Evolutionary conservation across 768 basidiomycete genomes (phyloP), one percentile per base, ranked within the genome.

Genomic region (Lentinula boryana): DNA sequence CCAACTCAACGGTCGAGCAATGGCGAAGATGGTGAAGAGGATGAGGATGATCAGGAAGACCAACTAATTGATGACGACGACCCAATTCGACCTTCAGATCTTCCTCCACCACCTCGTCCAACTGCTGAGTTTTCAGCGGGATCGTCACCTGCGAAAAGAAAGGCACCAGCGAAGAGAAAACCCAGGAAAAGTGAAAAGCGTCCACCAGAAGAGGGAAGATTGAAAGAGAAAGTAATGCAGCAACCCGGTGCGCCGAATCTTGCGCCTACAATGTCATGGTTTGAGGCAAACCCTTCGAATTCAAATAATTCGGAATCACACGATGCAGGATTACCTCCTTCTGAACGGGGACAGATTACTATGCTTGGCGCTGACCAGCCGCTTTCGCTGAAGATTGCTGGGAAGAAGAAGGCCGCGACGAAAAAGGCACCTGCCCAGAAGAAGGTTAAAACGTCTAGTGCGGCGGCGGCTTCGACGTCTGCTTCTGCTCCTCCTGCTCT

Each of bases 11-110:
- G 41, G 69, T 40, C 61, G 67, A 35, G 66, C 63, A 44, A 68
- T 68, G 63, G 68, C 49, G 83, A 84, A 23, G 86, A 86, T 36
- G 82, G 78, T 15, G 82, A 81, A 10, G 86, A 83, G 7, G 87
- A 88, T 35, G 81, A 81, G 0, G 88, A 89, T 38, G 84, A 86
- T 46, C 84, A 89, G 70, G 88, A 90, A 73, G 89, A 92, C 75
- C 85, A 91, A 66, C 81, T 91, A 64, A 86, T 91, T 65, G 89
- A 92, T 71, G 89, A 89, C 62, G 86, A 87, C 56, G 80, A 81
- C 13, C 57, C 57, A 18, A 60, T 66, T 35, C 64, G 60, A 0
- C 58, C 63, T 4, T 33, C 51, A 21, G 61, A 52, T 59, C 63
- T 61, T 43, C 63, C 64, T 53, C 63, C 65, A 21, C 48, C 61